Conservation (phyloP, 164 flowering plant species). For the Litsea cubeba region DNA sequence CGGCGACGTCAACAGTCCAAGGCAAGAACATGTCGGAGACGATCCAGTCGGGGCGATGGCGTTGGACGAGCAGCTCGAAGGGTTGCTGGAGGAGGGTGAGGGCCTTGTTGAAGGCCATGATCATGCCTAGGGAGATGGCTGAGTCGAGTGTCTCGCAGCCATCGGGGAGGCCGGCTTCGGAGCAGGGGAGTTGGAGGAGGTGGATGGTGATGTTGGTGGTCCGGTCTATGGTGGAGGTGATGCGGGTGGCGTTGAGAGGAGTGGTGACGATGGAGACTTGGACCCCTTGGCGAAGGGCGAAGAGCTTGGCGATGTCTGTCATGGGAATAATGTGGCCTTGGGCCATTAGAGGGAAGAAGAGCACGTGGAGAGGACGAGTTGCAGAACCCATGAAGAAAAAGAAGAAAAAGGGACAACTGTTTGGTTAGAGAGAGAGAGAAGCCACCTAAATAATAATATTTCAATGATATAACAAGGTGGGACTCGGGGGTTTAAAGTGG, state of each 20-base stretch:
- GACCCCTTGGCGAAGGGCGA: conserved; percentile 1
- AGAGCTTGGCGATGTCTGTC: conserved; percentile 9
- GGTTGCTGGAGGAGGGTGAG: conserved; percentile 18
- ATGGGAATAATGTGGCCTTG: conserved; percentile 15
- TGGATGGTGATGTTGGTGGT: background rate
- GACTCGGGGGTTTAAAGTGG: too few relatives aligned
- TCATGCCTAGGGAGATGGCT: conserved; percentile 7
- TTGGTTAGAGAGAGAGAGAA: background rate
- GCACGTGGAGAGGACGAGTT: background rate
- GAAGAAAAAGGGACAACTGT: background rate
- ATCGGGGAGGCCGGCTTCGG: conserved; percentile 1
- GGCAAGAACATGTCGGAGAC: conserved; percentile 34
- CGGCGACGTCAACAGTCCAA: conserved; percentile 27
- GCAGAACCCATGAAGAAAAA: background rate
- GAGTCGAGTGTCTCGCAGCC: conserved; percentile 8
- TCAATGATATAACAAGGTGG: too few relatives aligned
- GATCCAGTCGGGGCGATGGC: conserved; percentile 26
- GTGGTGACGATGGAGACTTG: conserved; percentile 7
- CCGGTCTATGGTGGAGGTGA: background rate
- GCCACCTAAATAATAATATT: too few relatives aligned
- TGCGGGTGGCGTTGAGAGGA: conserved; percentile 4
- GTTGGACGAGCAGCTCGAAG: conserved; percentile 19
- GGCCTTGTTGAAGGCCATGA: conserved; percentile 16
- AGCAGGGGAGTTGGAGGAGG: background rate
- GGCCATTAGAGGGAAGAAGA: conserved; percentile 13